Evolutionary conservation across 179 eudicot species (phyloP), one percentile per base, ranked within the genome.

Genomic region (Heliamphora pulchella): DNA sequence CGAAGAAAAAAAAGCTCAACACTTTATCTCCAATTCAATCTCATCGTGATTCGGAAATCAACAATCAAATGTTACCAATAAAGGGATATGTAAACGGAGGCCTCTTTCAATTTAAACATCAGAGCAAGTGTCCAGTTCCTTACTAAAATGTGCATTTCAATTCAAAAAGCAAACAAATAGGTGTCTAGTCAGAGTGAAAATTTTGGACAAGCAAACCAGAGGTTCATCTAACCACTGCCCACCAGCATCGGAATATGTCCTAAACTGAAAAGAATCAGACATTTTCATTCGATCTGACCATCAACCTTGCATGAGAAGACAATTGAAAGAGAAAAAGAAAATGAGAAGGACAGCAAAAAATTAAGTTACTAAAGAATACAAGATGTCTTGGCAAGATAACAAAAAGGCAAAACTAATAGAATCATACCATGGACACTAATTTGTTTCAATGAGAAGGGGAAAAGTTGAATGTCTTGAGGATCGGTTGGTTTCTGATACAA

Each of bases 381-480:
- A 53, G 41, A 77, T 22, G 53, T 55, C 2, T 17, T 46, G 47
- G 71, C 39, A 47, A 71, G 59, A 59, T 10, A 31, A 20, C 46
- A 59, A 58, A 5, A 39, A 59, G 17, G 46, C 17, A 44, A 18
- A 81, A 58, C 59, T 76, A 44, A 64, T 31, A 75, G 74, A 81
- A 64, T 20, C 78, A 58, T 83, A 80, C 86, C 81, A 31, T 8
- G 74, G 22, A 55, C 10, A 13, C 43, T 84, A 91, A 81, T 76
- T 86, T 81, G 91, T 82, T 77, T 91, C 95, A 44, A 87, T 81
- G 74, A 87, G 80, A 79, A 87, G 80, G 9, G 94, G 91, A 75
- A 85, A 70, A 80, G 89, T 82, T n/a, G 84, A 73, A 77, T 80
- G 82, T 65, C 80, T 80, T 43, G 88, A 80, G 72, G 84, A 83